Evolutionary conservation across 1,284 basidiomycete species (phyloP).

Genomic region (Papiliotrema nemorosa): DNA sequence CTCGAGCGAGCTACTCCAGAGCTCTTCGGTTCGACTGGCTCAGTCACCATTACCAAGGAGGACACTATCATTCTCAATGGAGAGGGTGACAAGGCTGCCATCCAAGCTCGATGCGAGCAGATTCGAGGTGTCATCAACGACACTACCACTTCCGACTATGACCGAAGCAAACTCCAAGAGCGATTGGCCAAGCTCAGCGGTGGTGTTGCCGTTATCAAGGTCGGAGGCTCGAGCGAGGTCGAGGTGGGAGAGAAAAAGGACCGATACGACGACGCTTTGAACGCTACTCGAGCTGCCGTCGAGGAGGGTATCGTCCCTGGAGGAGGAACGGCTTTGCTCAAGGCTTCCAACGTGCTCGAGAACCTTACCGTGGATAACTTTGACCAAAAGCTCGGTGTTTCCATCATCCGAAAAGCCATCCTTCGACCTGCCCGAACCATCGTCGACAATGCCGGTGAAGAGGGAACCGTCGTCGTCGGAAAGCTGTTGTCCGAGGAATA

Average conservation of each 20-base stretch:
- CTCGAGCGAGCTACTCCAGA: slow-evolving; percentile 87
- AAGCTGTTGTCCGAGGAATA: slow-evolving; percentile 58
- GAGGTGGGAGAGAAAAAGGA: slow-evolving; percentile 99
- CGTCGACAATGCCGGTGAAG: slow-evolving; percentile 91
- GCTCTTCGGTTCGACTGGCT: slow-evolving; percentile 86
- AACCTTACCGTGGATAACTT: slow-evolving; percentile 84
- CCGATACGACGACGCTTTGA: slow-evolving; percentile 94
- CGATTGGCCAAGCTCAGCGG: slow-evolving; percentile 92
- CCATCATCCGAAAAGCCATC: slow-evolving; percentile 86
- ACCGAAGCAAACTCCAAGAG: slow-evolving; percentile 94
- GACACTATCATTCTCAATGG: slow-evolving; percentile 97
- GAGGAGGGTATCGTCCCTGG: slow-evolving; percentile 98
- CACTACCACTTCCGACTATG: slow-evolving; percentile 83
- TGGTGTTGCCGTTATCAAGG: slow-evolving; percentile 97
- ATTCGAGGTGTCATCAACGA: slow-evolving; percentile 83
- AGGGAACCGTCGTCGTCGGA: slow-evolving; percentile 89
- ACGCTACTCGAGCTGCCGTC: slow-evolving; percentile 94
- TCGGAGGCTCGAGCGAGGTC: slow-evolving; percentile 89
- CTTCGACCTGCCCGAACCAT: slow-evolving; percentile 83
- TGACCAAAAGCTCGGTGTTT: slow-evolving; percentile 94
- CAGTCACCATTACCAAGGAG: slow-evolving; percentile 95
- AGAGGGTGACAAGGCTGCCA: slow-evolving; percentile 77
- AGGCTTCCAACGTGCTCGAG: slow-evolving; percentile 79
- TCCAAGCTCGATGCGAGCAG: slow-evolving; percentile 89
- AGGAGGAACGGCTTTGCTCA: slow-evolving; percentile 76